Evolutionary conservation across 495 filamentous ascomycete genomes (phyloP).

Genomic region (Xylaria longipes): DNA sequence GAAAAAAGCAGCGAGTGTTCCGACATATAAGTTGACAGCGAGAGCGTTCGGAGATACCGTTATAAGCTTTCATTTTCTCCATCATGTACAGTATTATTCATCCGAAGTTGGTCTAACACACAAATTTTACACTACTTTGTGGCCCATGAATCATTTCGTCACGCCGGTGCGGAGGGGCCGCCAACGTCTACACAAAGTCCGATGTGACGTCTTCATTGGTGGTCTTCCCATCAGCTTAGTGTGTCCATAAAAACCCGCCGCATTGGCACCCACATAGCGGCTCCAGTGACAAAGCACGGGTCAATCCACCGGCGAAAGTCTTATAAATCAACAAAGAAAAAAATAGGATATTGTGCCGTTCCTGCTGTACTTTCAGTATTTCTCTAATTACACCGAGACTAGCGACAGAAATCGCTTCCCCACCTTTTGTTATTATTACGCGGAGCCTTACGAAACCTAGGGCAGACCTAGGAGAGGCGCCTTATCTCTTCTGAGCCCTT

Average conservation of each 20-base stretch:
- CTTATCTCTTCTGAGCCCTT: not conserved
- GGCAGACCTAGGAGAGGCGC: not conserved
- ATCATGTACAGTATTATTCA: constrained; percentile 19
- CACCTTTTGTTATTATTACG: not conserved
- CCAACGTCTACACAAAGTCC: not conserved
- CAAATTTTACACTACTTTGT: not conserved
- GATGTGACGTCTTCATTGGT: constrained; percentile 1
- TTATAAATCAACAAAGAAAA: constrained; percentile 19
- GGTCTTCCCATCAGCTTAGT: not conserved
- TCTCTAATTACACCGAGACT: not conserved
- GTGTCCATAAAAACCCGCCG: not conserved
- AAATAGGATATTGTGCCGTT: no score
- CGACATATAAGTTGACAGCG: not conserved
- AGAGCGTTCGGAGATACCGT: constrained; percentile 6
- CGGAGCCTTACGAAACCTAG: not conserved
- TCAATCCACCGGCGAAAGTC: not conserved
- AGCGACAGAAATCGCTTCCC: not conserved
- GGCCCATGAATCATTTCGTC: constrained; percentile 21
- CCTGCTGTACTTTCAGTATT: not conserved
- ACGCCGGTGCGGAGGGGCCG: not conserved
- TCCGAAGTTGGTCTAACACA: not conserved
- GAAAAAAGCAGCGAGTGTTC: not conserved
- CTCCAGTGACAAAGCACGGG: constrained; percentile 5
- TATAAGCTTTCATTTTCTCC: constrained; percentile 2
- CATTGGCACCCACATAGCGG: not conserved